A percentile compares a stretch with the other conserved stretches of the same genome.
Conservation (phyloP, 2,329 filamentous ascomycete species). For the Microdochium paspali region DNA sequence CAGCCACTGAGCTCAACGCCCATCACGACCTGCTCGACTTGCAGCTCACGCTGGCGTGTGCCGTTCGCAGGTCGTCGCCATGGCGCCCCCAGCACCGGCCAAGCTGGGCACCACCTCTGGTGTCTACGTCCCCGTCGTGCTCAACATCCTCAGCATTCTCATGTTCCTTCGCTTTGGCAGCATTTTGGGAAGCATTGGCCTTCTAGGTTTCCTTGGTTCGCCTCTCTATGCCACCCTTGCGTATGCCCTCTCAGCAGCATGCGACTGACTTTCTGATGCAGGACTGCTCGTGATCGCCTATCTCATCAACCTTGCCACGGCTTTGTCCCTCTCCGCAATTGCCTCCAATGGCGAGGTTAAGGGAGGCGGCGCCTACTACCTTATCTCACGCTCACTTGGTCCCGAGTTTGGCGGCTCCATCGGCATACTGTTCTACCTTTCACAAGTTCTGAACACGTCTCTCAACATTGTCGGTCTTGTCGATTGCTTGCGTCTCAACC, state of each 20-base stretch:
- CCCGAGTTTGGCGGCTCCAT: conserved; percentile 87
- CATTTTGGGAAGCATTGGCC: conserved; percentile 70
- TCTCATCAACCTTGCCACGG: conserved; percentile 72
- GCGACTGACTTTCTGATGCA: conserved; percentile 20
- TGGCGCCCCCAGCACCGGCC: conserved; percentile 11
- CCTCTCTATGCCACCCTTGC: too few relatives aligned
- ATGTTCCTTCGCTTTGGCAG: conserved; percentile 89
- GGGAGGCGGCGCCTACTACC: conserved; percentile 79
- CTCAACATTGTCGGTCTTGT: conserved; percentile 82
- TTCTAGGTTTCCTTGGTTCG: conserved; percentile 71
- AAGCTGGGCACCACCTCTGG: conserved; percentile 72
- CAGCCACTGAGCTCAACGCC: too few relatives aligned
- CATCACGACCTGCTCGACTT: too few relatives aligned
- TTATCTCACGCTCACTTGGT: conserved; percentile 77
- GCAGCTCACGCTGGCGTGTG: too few relatives aligned
- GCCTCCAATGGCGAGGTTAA: conserved; percentile 85
- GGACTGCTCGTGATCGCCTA: conserved; percentile 70
- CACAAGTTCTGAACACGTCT: conserved; percentile 78
- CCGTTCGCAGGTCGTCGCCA: too few relatives aligned
- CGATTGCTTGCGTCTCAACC: conserved; percentile 70
- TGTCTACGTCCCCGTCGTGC: conserved; percentile 79
- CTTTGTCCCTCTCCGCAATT: conserved; percentile 78
- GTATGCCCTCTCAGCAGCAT: neutral
- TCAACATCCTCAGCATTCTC: conserved; percentile 82
- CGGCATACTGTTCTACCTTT: conserved; percentile 81